Evolutionary conservation across 2,329 filamentous ascomycete genomes (phyloP), one percentile per base, ranked within the genome.

Genomic region (Emericellopsis cladophorae): DNA sequence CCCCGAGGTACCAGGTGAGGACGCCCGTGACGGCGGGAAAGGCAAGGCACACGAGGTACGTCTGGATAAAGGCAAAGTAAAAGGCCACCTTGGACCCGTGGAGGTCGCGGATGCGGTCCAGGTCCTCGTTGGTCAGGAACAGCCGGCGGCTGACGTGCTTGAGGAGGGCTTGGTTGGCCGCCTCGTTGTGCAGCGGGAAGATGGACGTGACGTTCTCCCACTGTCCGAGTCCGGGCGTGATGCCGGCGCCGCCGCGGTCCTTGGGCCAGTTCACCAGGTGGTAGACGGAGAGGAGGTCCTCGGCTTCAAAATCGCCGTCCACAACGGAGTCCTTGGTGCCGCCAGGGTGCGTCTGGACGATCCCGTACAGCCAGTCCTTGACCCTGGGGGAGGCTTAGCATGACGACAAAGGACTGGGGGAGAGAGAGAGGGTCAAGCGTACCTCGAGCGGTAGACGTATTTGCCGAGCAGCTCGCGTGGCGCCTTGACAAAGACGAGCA

Each of bases 11-110:
- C 80, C 81, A 88, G 12, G 79, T 74, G 2, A 76, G 56, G n/a
- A 81, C 58, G 1, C 84, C 84, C 23, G 83, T 78, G 2, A 66
- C 65, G 7, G 84, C 81, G 0, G 82, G 82, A 40, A 85, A 81
- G 4, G 76, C 60, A 15, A 89, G 65, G 51, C 87, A 86, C 31
- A 72, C 63, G 12, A 21, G 11, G 54, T 89, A 89, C 12, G 74
- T 76, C 51, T 88, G 83, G 21, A 84, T 81, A 49, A 88, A 89
- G n/a, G 82, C 82, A 54, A 86, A 89, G 59, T 89, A 89, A 52
- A 84, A 88, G 4, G 81, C 84, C 40, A 86, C 75, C 59, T 80
- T 79, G 45, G 79, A 66, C 8, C 79, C 80, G 49, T 79, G 75
- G 4, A 79, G 57, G 45, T 81, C 64, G 9, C 78, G 67, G 37